Conservation (phyloP, 2,329 filamentous ascomycete species). For the Westerdykella aurantiaca region DNA sequence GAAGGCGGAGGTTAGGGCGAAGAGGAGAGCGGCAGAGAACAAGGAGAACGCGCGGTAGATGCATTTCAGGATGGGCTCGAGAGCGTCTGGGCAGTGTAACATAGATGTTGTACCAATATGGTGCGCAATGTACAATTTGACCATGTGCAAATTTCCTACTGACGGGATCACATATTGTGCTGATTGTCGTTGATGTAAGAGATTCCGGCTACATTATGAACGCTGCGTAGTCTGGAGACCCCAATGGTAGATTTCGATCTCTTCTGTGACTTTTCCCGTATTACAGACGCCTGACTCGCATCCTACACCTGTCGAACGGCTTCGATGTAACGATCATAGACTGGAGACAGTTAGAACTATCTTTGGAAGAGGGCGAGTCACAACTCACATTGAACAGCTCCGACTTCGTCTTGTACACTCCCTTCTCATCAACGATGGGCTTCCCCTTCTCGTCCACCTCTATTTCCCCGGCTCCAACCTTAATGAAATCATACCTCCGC, state of each 20-base stretch:
- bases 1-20: conserved; percentile 77
- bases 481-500: conserved; percentile 30
- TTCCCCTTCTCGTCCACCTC: conserved; percentile 18
- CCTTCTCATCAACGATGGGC: conserved; percentile 23
- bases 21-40: conserved; percentile 73
- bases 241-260: no score
- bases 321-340: conserved; percentile 27
- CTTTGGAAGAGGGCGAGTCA: background rate
- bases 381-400: conserved; percentile 31
- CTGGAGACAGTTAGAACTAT: conserved; percentile 13
- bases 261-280: background rate
- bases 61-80: no score
- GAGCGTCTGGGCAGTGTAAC: no score
- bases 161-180: no score
- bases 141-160: no score
- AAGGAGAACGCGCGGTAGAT: conserved; percentile 54
- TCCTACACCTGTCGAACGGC: conserved; percentile 27
- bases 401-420: conserved; percentile 24
- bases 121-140: background rate
- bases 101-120: no score
- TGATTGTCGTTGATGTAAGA: no score
- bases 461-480: conserved; percentile 30
- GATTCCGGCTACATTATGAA: no score
- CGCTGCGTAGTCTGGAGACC: no score
- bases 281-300: conserved; percentile 17